Evolutionary conservation across 179 eudicot species (phyloP).

Genomic region (Heliamphora pulchella): DNA sequence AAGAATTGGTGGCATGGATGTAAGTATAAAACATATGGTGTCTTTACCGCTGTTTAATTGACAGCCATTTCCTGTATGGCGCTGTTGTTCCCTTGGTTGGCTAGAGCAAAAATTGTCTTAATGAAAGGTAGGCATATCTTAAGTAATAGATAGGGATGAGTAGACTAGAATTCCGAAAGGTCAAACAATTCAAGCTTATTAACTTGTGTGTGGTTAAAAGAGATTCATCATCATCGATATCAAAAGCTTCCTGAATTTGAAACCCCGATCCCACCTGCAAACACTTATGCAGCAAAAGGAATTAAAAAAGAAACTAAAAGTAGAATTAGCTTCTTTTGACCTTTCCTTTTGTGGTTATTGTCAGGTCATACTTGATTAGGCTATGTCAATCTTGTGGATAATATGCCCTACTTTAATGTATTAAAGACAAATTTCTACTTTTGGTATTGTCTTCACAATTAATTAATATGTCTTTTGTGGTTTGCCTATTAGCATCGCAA

Average conservation of each 20-base stretch:
- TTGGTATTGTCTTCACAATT: neutral
- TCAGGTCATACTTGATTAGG: neutral
- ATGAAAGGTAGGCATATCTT: neutral
- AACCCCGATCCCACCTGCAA: neutral
- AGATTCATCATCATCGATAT: neutral
- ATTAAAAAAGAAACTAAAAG: neutral
- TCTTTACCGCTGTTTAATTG: too few species aligned
- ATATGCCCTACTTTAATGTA: neutral
- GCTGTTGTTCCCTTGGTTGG: neutral
- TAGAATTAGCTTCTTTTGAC: constrained; percentile 1
- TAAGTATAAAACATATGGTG: too few species aligned
- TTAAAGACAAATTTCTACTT: neutral
- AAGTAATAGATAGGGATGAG: neutral
- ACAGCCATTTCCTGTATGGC: neutral
- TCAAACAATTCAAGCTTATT: constrained; percentile 4
- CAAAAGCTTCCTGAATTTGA: constrained; percentile 3
- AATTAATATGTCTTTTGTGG: neutral
- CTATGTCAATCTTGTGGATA: neutral
- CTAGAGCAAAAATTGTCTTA: neutral
- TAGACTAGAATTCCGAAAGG: neutral
- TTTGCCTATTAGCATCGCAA: constrained; percentile 63
- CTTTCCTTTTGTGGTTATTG: constrained; percentile 11
- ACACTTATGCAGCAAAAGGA: neutral
- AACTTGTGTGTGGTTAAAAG: neutral
- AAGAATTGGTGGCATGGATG: too few species aligned